Percentiles rank a stretch among this genome's conserved stretches.
Conservation (phyloP, 2,329 filamentous ascomycete genomes). For the Pseudodiploospora longispora region DNA sequence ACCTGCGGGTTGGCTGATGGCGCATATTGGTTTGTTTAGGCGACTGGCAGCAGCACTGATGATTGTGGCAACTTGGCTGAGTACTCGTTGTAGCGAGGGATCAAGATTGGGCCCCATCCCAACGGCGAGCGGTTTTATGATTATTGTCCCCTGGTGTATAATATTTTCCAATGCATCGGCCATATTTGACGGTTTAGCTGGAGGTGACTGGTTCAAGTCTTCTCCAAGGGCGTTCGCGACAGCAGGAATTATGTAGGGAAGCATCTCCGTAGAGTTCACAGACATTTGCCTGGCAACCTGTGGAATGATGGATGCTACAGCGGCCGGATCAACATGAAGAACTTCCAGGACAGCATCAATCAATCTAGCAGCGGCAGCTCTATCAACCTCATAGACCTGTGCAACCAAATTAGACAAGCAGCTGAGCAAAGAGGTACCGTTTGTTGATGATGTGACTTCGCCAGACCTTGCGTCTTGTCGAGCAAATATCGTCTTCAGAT, state of each 20-base stretch:
- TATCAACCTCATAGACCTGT: constrained; percentile 12
- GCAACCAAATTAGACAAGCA: constrained; percentile 12
- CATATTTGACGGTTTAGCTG: constrained; percentile 4
- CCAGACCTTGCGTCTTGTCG: neutral
- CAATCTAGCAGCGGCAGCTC: constrained; percentile 12
- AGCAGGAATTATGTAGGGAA: constrained; percentile 17
- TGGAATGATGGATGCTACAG: constrained; percentile 11
- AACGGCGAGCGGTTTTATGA: constrained; percentile 15
- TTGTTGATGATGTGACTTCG: neutral
- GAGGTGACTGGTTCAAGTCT: constrained; percentile 1
- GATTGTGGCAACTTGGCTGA: constrained; percentile 15
- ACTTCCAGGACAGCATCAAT: constrained; percentile 13
- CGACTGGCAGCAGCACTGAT: constrained; percentile 12
- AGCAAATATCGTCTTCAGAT: neutral
- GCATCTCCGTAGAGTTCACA: constrained; percentile 3
- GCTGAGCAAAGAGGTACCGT: constrained; percentile 10
- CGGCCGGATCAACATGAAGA: constrained; percentile 12
- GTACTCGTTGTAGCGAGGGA: constrained; percentile 10
- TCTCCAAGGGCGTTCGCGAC: constrained; percentile 12
- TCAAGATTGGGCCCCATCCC: constrained; percentile 2
- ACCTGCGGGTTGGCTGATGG: constrained; percentile 8
- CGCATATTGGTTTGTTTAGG: constrained; percentile 13
- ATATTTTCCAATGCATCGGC: constrained; percentile 10
- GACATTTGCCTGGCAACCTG: constrained; percentile 11
- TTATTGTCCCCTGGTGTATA: constrained; percentile 10